A percentile compares a stretch with the other conserved stretches of the same genome.
Evolutionary conservation across 306 rosid genomes (phyloP).

Genomic region (Cucurbita maxima): DNA sequence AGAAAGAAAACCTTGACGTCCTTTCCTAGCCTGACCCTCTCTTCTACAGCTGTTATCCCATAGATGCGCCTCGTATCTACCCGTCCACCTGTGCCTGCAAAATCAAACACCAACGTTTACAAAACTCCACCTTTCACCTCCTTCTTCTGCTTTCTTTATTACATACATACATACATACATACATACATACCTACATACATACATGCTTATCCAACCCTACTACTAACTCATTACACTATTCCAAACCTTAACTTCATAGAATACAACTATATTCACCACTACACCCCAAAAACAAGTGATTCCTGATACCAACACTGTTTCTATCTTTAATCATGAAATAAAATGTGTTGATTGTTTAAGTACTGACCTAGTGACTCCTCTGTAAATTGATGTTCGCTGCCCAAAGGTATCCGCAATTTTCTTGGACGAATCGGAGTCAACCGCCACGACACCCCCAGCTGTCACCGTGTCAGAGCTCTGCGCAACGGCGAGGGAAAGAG

Average conservation of each 20-base stretch:
- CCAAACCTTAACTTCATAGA: neutral
- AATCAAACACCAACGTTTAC: no score
- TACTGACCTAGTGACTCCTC: conserved; percentile 85
- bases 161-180: no score
- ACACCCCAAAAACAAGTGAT: no score
- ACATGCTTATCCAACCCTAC: no score
- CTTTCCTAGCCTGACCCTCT: conserved; percentile 97
- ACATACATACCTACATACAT: no score
- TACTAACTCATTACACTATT: no score
- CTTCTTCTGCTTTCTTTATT: neutral
- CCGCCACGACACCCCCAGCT: conserved; percentile 11
- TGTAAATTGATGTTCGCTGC: conserved; percentile 88
- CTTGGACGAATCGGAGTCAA: conserved; percentile 31
- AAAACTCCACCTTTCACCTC: neutral
- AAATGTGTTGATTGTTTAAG: no score
- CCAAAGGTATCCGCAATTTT: conserved; percentile 80
- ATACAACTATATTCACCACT: no score
- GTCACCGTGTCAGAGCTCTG: conserved; percentile 23
- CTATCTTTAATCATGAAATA: no score
- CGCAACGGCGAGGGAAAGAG: conserved; percentile 44
- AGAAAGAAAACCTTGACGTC: conserved; percentile 74
- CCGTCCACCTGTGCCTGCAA: conserved; percentile 57
- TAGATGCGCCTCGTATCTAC: conserved; percentile 99
- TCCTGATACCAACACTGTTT: no score
- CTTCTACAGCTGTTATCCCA: conserved; percentile 99